Percentiles rank a stretch among this genome's conserved stretches.
phyloP scores from a whole-genome alignment of 331 rosid genomes.

The Cucumis variabilis region DNA sequence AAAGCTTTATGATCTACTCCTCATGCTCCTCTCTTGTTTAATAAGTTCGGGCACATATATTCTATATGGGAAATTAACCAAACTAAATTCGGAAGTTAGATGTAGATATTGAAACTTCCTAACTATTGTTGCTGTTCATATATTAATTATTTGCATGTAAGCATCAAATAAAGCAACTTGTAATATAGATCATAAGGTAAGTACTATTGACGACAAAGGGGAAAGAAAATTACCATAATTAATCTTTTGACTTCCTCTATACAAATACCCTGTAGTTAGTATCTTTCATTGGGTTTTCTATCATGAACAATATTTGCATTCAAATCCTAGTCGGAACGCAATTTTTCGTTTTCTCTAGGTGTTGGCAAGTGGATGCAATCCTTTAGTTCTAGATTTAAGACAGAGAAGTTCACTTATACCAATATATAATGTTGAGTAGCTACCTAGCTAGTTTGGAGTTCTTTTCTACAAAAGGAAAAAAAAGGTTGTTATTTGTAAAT shows the following conservation, averaged over 20 bases:
- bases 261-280: constrained; percentile 91
- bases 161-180: constrained; percentile 93
- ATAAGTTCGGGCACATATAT: neutral
- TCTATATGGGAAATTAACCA: neutral
- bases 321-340: constrained; percentile 87
- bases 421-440: constrained; percentile 8
- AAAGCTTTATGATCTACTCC: neutral
- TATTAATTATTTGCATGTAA: constrained; percentile 94
- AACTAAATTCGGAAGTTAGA: neutral
- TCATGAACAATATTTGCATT: constrained; percentile 94
- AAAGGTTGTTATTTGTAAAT: constrained; percentile 94
- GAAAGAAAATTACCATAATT: constrained; percentile 60
- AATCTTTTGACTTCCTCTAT: constrained; percentile 91
- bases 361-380: constrained; percentile 93
- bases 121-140: constrained; percentile 86
- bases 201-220: neutral
- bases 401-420: constrained; percentile 88
- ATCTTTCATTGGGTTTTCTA: constrained; percentile 92
- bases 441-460: constrained; percentile 97
- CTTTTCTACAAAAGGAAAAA: constrained; percentile 97
- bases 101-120: too few species aligned
- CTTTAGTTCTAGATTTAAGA: constrained; percentile 92
- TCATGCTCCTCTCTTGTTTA: constrained; percentile 8
- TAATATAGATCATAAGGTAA: neutral
- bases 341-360: constrained; percentile 70